These are phyloP conservation scores for Alternaria gaisen DNA, from an alignment of 2,329 filamentous ascomycete genomes.

Conservation along the genomic window DNA sequence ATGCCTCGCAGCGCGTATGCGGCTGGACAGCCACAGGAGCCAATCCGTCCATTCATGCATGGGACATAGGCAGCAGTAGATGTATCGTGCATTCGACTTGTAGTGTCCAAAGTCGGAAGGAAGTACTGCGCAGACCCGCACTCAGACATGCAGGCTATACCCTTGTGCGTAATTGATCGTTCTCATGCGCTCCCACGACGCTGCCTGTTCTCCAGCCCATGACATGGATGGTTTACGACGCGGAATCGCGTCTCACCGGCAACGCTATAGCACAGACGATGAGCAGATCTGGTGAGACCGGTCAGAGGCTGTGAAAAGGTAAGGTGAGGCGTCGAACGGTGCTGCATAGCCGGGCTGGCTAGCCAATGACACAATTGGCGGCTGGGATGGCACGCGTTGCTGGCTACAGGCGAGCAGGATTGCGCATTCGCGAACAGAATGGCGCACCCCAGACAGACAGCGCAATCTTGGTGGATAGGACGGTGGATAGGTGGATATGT, in stretches of 20 bases:
- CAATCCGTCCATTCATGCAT: not conserved
- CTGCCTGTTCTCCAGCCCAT: constrained; percentile 5
- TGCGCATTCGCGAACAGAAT: not conserved
- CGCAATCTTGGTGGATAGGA: not conserved
- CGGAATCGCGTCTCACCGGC: constrained; percentile 32
- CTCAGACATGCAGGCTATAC: not conserved
- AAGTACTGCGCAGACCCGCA: not conserved
- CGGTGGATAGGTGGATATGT: not conserved
- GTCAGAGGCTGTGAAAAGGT: constrained; percentile 24
- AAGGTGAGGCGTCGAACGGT: constrained; percentile 23
- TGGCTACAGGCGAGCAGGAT: not conserved
- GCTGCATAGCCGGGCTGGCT: constrained; percentile 19
- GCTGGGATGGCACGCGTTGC: not conserved
- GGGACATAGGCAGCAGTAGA: constrained; percentile 1
- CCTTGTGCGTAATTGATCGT: not conserved
- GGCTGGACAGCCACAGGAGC: constrained; percentile 1
- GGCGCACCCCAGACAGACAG: not conserved
- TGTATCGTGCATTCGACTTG: not conserved
- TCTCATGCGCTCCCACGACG: constrained; percentile 15
- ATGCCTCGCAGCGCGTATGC: constrained; percentile 14
- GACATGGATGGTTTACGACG: constrained; percentile 10
- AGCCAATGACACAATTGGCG: constrained; percentile 27
- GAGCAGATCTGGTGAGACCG: constrained; percentile 34
- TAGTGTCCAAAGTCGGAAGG: not conserved
- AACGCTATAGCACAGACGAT: constrained; percentile 28